Evolutionary conservation across 495 filamentous ascomycete species (phyloP), one percentile per base, ranked within the genome.

Genomic region (Annulohypoxylon bovei): DNA sequence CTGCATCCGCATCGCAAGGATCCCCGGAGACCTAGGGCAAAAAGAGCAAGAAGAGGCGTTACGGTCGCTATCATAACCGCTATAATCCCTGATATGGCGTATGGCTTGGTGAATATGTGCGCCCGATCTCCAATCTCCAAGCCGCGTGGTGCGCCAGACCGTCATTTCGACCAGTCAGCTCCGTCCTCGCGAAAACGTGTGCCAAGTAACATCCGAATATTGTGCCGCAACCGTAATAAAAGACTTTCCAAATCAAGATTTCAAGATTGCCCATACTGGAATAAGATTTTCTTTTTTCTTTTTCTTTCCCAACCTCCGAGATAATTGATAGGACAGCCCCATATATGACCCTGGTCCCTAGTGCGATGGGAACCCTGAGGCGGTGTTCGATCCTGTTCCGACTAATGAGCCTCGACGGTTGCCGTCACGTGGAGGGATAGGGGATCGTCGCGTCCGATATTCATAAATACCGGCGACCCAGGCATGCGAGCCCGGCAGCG

Each of bases 121-220:
- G n/a, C n/a, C n/a, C n/a, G n/a, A n/a, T 28, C 28, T 50, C 47
- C 35, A 39, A 62, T 39, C 59, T 39, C 44, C 33, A 42, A 3
- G 23, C 20, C 8, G 18, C 27, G 46, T 22, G 28, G 3, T 55
- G 28, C n/a, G 20, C 8, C 28, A 9, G 42, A 27, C 7, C 40
- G 32, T 30, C 52, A 47, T 61, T 67, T 39, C 18, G 12, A 64
- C 66, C 66, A 69, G 42, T 69, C 42, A 63, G 42, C 50, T 59
- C 25, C 20, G 11, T 35, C 27, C 52, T 37, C 54, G 11, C 9
- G 16, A n/a, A 37, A 69, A 69, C 66, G 66, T 68, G 65, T 47
- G 35, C 53, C 65, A 42, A 55, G 35, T 12, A 14, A 6, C 18
- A 28, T 12, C 11, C 25, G 53, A 16, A 37, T 35, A 44, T 28